Conservation (phyloP, 169 alveolate genomes). For the Cryptosporidium canis region DNA sequence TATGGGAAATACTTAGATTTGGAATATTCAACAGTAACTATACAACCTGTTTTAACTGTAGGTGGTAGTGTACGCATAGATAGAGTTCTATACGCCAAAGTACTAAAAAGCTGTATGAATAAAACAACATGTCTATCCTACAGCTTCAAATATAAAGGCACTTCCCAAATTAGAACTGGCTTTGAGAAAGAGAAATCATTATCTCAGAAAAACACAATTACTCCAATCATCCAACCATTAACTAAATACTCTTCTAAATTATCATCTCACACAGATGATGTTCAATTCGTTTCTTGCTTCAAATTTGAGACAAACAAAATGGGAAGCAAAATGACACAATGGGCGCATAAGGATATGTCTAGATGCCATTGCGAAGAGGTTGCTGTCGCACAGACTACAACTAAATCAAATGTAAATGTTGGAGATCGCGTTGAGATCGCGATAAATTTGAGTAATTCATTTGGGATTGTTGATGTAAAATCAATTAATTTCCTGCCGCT, state of each 20-base stretch:
- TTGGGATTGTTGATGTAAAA: slow-evolving; percentile 37
- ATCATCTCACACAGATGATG: not conserved
- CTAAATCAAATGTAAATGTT: slow-evolving; percentile 51
- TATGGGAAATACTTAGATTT: slow-evolving; percentile 19
- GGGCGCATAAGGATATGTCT: slow-evolving; percentile 69
- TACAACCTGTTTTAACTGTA: slow-evolving; percentile 64
- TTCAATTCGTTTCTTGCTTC: slow-evolving; percentile 23
- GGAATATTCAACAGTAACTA: slow-evolving; percentile 51
- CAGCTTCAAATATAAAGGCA: slow-evolving; percentile 29
- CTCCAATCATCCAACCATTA: slow-evolving; percentile 26
- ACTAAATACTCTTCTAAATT: not conserved
- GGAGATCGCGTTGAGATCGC: slow-evolving; percentile 71
- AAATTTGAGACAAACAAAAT: slow-evolving; percentile 5
- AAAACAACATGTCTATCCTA: slow-evolving; percentile 22
- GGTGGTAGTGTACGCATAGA: slow-evolving; percentile 62
- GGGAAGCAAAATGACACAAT: slow-evolving; percentile 36
- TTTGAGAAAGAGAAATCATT: not conserved
- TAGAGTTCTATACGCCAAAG: slow-evolving; percentile 66
- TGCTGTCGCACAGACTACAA: slow-evolving; percentile 64
- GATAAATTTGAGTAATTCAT: slow-evolving; percentile 56
- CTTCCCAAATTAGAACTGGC: not conserved
- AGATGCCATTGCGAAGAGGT: slow-evolving; percentile 71
- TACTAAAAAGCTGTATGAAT: slow-evolving; percentile 30
- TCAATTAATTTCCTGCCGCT: slow-evolving; percentile 32
- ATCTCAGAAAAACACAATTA: not conserved